Evolutionary conservation across 2,329 filamentous ascomycete species (phyloP).

Genomic region (Colletotrichum eleusines): DNA sequence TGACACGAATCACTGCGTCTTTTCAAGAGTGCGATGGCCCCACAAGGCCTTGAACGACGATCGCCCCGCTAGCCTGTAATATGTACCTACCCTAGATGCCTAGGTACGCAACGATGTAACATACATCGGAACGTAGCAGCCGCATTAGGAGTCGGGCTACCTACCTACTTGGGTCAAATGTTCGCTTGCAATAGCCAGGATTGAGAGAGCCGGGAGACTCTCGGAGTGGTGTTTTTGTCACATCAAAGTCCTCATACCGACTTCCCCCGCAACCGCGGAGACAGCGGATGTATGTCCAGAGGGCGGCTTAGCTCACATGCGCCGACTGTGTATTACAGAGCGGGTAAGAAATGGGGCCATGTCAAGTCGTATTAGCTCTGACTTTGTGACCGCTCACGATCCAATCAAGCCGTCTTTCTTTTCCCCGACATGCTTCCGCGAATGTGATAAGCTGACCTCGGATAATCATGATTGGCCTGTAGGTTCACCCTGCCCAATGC

Average conservation of each 20-base stretch:
- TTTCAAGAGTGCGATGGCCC: too few species aligned
- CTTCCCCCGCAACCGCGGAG: too few species aligned
- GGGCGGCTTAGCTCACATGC: neutral
- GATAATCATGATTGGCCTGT: too few species aligned
- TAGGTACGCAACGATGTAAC: neutral
- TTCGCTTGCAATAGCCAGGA: neutral
- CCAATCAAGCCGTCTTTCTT: neutral
- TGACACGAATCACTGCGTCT: too few species aligned
- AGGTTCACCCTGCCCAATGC: too few species aligned
- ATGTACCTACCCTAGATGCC: too few species aligned
- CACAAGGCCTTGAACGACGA: neutral
- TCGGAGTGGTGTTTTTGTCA: too few species aligned
- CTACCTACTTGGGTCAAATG: too few species aligned
- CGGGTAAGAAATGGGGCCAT: neutral
- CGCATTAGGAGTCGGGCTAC: neutral
- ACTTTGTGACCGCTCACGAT: neutral
- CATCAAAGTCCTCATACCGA: neutral
- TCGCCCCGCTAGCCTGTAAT: neutral
- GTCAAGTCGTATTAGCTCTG: too few species aligned
- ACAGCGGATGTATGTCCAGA: too few species aligned
- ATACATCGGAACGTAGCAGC: neutral
- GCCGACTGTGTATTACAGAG: neutral
- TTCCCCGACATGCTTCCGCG: neutral
- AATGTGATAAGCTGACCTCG: neutral
- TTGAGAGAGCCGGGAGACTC: neutral